Evolutionary conservation across 768 basidiomycete genomes (phyloP), one percentile per base, ranked within the genome.

Genomic region (Phylloporus arenicola): DNA sequence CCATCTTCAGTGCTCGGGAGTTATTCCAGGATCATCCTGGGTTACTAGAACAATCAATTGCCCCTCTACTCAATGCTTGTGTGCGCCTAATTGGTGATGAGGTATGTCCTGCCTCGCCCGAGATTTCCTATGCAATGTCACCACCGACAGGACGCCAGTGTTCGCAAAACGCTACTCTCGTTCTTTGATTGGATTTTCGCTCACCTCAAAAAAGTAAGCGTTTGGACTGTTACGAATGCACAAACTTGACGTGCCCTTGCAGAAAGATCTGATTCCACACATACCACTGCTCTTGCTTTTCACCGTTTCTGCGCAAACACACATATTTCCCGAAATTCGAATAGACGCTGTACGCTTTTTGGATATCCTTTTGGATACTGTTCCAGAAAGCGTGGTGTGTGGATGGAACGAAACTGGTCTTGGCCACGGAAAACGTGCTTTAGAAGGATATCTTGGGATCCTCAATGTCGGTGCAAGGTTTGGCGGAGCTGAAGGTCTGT

Each of bases 251-350:
- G 25, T 43, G 44, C 37, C 33, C 45, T 27, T 38, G 35, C 57
- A 94, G 92, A 76, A 83, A 35, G 75, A 81, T 45, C 68, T 97
- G 1, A 52, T 72, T 1, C 92, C 94, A 5, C 90, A 96, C 61
- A 74, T 86, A 0, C 73, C 88, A 1, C 60, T 83, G 0, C 72
- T 97, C 6, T 73, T 97, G 20, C 79, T 98, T 14, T 95, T 93
- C 64, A 82, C 83, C 0, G 84, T 89, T 6, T 95, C 93, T 10
- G 91, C 92, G 0, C 86, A 94, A 65, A 93, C 91, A 0, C 88
- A 94, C 59, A 95, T 98, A 42, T 96, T 93, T 65, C 93, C 93
- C 19, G 92, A 95, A 66, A 92, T 97, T 52, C 80, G 92, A 14
- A 78, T 97, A 34, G 94, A 97, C 62, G 90, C 92, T 3, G 75